Evolutionary conservation across 106 monocot genomes (phyloP), one percentile per base, ranked within the genome.

Genomic region (Apostasia shenzhenica): DNA sequence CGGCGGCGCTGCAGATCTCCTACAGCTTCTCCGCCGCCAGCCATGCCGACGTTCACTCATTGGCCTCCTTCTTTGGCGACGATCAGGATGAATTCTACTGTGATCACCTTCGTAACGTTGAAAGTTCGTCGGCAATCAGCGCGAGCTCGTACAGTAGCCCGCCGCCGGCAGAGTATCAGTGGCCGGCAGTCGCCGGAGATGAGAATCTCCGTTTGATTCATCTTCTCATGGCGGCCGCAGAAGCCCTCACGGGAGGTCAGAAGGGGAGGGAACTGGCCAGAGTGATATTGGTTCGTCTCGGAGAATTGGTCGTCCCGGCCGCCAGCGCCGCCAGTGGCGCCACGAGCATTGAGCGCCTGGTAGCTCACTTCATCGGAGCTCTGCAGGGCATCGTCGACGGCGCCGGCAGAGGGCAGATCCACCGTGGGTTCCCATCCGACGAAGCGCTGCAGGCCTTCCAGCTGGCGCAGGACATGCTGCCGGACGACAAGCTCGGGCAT

Each of bases 391-490:
- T 84, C 47, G 64, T 80, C 63, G 83, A 79, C 51, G 72, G 69
- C 2, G n/a, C 40, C 12, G 44, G 45, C 8, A 3, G 8, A 8
- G 45, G 47, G 41, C 12, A 12, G 8, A 8, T 40, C 54, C 45
- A 45, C 45, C 5, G 37, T 1, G 39, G 39, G 12, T 57, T 12
- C 6, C 58, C 57, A 13, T 53, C 73, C 1, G 45, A 38, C 45
- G 86, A 87, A 46, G 63, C 60, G 14, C 68, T 77, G 14, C 53
- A 67, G 41, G 86, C 86, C 0, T 77, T 77, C 73, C 86, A 87
- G 63, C 68, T 87, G 62, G 73, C 83, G 0, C 86, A 83, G 59
- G 86, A 87, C 77, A 87, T 87, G 86, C 80, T 83, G 5, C 86
- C 86, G 0, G 83, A 75, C 71, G 67, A 71, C 8, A 83, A 80